Base-by-base conservation (phyloP, 495 filamentous ascomycete genomes). In the Aspergillus bertholletiae region DNA sequence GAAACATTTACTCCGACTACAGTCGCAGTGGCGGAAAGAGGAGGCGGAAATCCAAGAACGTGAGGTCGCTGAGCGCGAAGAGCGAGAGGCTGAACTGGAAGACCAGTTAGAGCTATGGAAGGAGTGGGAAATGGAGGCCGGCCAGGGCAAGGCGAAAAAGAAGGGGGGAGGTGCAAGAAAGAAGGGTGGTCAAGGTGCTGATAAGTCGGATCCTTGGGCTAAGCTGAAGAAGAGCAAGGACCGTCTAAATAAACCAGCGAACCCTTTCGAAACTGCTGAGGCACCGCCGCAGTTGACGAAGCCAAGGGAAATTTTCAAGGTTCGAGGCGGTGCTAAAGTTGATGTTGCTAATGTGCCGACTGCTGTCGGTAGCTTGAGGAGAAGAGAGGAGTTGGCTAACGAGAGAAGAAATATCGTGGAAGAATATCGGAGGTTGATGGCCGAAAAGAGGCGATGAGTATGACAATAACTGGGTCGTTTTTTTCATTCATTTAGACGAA, bases 181-280 rank as follows among this genome's bases (percentile, higher is more conserved):
- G 39, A 80, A 70, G 34, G 56, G 73, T 77, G 56, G 71, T 73
- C 48, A 45, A 60, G 70, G 61, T 34, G 74, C 76, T 54, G 75
- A 80, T 28, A 79, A 85, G 21, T 80, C 83, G 18, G 93, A 97
- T 74, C 90, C 90, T 9, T 98, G 93, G 92, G 84, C 80, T 48
- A 83, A 80, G 55, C 68, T 97, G 59, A 74, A 72, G 57, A 76
- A 73, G n/a, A n/a, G n/a, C 35, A 77, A 83, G 32, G 84, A 79
- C 11, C 79, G 82, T 56, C 63, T 61, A 23, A 87, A 81, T 65
- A 74, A 80, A 35, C 53, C 62, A 55, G 35, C 69, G 47, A 68
- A 72, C 71, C 75, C 96, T 47, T 83, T 92, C 63, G 92, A 96
- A 63, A 84, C 93, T 34, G 92, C 83, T 7, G 71, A 84, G 45